Evolutionary conservation across 1,284 basidiomycete genomes (phyloP), one percentile per base, ranked within the genome.

Genomic region (Ganoderma multipileum): DNA sequence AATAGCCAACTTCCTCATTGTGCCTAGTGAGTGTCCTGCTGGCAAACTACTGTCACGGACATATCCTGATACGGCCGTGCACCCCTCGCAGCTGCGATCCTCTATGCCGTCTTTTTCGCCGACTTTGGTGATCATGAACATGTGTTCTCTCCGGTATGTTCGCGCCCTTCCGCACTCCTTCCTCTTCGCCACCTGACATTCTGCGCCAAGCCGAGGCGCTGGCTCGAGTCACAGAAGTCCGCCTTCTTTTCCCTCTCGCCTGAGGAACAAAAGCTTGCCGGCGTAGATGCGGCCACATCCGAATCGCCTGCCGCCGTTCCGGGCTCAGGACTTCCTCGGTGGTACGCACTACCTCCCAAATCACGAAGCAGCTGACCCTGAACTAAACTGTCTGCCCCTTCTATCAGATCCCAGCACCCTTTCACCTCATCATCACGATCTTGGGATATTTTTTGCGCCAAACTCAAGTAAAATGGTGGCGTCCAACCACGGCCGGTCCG

Each of bases 111-210:
- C n/a, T 89, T 92, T 75, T 79, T 88, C 63, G 85, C 86, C 62
- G 89, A 92, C 76, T 92, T 88, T 77, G 91, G 91, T 4, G 87
- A 90, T 33, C 80, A 82, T 62, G 91, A 92, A 41, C 91, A 92
- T 76, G 88, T 91, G 42, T 92, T 91, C 78, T 85, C 84, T 78
- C 88, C 89, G 23, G 90, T 91, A 71, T 74, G 89, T 83, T 41
- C 58, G n/a, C 50, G n/a, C 26, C 63, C 42, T 18, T 36, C 12
- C 63, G 54, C 57, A n/a, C 38, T 60, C 30, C 26, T 38, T 55
- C 16, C 52, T 36, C 18, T 63, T 50, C 64, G n/a, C 61, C 42
- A 55, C 58, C 68, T 65, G 39, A 61, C 16, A 61, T 52, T 60
- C 41, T 61, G 63, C 63, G 61, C 36, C 57, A 58, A 81, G 80